Evolutionary conservation across 2,329 filamentous ascomycete genomes (phyloP).

Genomic region (Talaromyces sp.): DNA sequence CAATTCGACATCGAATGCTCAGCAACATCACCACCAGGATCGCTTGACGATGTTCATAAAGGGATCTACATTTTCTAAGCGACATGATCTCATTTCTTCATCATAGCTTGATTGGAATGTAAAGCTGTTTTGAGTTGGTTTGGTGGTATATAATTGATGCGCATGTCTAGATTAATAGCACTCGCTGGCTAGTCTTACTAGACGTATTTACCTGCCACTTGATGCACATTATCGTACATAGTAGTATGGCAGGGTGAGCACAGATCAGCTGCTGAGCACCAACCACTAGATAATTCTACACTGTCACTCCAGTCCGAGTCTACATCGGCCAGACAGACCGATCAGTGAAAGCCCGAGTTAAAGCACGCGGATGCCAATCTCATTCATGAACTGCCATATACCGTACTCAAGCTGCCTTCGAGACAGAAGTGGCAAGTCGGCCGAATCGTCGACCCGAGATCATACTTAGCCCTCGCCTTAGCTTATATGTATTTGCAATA

Average conservation of each 20-base stretch:
- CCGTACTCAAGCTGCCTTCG: background rate
- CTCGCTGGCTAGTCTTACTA: background rate
- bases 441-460: background rate
- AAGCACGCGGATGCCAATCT: background rate
- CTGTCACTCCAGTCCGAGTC: background rate
- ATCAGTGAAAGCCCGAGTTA: background rate
- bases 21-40: background rate
- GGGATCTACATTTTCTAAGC: background rate
- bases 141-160: background rate
- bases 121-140: background rate
- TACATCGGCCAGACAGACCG: background rate
- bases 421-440: background rate
- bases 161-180: background rate
- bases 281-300: background rate
- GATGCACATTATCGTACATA: background rate
- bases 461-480: background rate
- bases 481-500: background rate
- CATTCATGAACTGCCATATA: background rate
- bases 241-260: conserved; percentile 1
- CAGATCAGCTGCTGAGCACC: background rate
- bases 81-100: conserved; percentile 6
- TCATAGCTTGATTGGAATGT: background rate
- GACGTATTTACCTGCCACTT: background rate
- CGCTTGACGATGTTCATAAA: background rate
- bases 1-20: background rate